Conservation (phyloP, 2,329 filamentous ascomycete species). For the Ambrosiella beaveri region DNA sequence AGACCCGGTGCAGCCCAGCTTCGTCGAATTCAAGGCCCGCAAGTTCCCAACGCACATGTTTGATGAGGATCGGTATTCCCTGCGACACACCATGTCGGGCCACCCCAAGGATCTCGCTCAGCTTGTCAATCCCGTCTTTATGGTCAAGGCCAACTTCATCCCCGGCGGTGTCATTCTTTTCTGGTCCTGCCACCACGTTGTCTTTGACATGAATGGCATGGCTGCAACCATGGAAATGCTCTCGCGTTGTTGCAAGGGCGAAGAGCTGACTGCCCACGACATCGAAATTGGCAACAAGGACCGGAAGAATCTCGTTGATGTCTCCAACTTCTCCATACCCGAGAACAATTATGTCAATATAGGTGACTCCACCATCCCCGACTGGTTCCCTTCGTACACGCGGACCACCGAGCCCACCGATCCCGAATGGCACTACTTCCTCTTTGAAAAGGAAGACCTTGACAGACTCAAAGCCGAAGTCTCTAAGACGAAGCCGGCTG, state of each 20-base stretch:
- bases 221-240: background rate
- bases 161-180: background rate
- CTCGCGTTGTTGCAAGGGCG: background rate
- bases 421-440: background rate
- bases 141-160: background rate
- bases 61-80: background rate
- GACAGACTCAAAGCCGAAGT: background rate
- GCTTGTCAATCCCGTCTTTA: background rate
- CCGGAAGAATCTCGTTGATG: background rate
- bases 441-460: background rate
- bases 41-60: background rate
- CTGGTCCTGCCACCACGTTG: background rate
- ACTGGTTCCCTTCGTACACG: background rate
- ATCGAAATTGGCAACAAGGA: background rate
- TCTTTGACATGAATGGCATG: constrained; percentile 3
- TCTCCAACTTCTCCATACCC: background rate
- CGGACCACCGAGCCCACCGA: background rate
- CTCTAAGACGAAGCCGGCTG: background rate
- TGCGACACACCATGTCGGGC: background rate
- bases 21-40: background rate
- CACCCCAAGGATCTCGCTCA: background rate
- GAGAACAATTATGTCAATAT: background rate
- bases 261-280: background rate
- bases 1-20: background rate
- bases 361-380: background rate